Evolutionary conservation across 805 yeast genomes (phyloP), one percentile per base, ranked within the genome.

Genomic region (Yamadazyma endophytica): DNA sequence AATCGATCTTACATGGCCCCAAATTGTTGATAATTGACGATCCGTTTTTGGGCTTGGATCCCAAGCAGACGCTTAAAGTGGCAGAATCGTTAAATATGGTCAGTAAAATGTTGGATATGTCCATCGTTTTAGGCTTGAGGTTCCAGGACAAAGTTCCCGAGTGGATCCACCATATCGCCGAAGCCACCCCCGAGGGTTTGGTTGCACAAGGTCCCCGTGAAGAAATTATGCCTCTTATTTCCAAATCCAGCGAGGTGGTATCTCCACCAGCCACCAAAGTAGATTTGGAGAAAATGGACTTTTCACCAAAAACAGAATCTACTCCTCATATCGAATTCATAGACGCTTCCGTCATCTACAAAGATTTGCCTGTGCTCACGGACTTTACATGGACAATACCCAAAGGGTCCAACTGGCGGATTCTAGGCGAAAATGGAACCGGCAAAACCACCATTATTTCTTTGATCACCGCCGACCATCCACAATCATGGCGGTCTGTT

Each of bases 401-500:
- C 3, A 64, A 63, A 25, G 94, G 95, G 4, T 83, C 86, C 21
- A 80, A 75, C 47, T 87, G 97, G 95, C 94, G 92, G 50, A 68
- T 90, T 18, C 64, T 82, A 35, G 98, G 98, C 2, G 75, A 77
- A 36, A 90, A 92, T 44, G 98, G 98, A 1, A 73, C 94, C 0
- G 98, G 98, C 0, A 90, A 90, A 54, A 84, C 96, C 2, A 92
- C 98, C 0, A 58, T 90, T 15, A 57, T 92, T 11, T 77, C 97
- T 2, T 54, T 92, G 27, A 67, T 90, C 17, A 88, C 96, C 0
- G 88, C 95, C 4, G 98, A 90, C 47, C 98, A 90, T 52, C 98
- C 98, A 1, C 96, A 90, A 57, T 80, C 96, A 2, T 90, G 97
- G 97, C 80, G 77, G 43, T 70, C 76, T 4, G 75, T 71, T 14